These are phyloP conservation scores for Catenaria anguillulae DNA, from an alignment of 371 early-diverging fungal species.

Conservation along the genomic window DNA sequence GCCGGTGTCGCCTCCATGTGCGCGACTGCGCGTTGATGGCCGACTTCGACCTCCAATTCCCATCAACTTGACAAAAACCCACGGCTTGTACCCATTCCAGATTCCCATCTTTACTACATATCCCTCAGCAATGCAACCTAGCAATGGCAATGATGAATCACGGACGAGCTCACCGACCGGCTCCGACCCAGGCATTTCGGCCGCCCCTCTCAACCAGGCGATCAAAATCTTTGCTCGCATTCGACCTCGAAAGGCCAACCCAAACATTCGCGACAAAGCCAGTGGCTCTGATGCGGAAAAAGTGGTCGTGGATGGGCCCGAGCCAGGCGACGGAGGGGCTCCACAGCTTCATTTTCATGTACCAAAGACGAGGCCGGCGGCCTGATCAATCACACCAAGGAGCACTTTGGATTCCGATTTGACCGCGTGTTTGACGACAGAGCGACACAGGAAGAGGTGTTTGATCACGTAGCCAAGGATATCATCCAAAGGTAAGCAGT, in stretches of 20 bases:
- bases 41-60: too few species aligned
- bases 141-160: too few species aligned
- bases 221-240: conserved; percentile 5
- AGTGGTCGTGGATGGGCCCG: conserved; percentile 1
- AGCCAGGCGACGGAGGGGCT: conserved; percentile 3
- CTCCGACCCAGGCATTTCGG: too few species aligned
- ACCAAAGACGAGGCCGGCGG: conserved; percentile 26
- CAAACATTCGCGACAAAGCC: too few species aligned
- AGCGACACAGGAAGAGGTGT: conserved; percentile 42
- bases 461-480: conserved; percentile 37
- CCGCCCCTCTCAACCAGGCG: conserved; percentile 6
- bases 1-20: too few species aligned
- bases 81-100: too few species aligned
- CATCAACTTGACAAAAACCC: too few species aligned
- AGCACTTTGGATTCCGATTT: conserved; percentile 34
- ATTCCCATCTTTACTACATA: too few species aligned
- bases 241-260: conserved; percentile 1
- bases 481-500: conserved; percentile 37
- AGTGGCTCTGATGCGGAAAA: not conserved
- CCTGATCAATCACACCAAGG: conserved; percentile 30
- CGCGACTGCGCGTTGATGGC: too few species aligned
- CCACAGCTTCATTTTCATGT: conserved; percentile 24
- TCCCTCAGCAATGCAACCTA: too few species aligned
- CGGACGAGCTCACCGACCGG: too few species aligned
- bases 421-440: conserved; percentile 35